Evolutionary conservation across 164 flowering plant genomes (phyloP).

Genomic region (Berberis thunbergii): DNA sequence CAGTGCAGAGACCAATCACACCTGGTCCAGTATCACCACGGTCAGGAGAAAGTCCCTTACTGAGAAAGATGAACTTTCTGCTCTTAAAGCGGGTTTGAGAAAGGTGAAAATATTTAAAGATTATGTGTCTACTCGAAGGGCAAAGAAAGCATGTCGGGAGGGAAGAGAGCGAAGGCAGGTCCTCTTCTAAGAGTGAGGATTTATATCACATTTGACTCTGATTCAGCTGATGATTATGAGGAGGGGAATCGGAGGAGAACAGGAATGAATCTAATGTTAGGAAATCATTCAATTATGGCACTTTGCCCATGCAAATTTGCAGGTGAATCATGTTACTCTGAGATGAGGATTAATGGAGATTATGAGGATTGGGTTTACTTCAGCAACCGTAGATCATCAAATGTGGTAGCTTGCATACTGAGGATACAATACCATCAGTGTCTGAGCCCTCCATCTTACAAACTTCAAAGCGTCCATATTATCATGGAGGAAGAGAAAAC

Average conservation of each 20-base stretch:
- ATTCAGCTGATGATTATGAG: conserved; percentile 63
- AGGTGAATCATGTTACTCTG: conserved; percentile 60
- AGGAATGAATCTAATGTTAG: conserved; percentile 48
- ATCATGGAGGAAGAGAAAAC: conserved; percentile 91
- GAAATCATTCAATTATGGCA: conserved; percentile 84
- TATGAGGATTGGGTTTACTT: conserved; percentile 82
- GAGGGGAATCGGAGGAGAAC: conserved; percentile 53
- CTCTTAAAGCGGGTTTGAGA: conserved; percentile 86
- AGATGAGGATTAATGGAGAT: conserved; percentile 34
- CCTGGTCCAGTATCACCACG: conserved; percentile 43
- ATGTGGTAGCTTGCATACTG: conserved; percentile 50
- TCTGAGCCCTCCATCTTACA: conserved; percentile 37
- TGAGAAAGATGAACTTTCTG: conserved; percentile 89
- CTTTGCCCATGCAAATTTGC: conserved; percentile 79
- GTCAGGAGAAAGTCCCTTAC: conserved; percentile 27
- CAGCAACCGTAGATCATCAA: conserved; percentile 66
- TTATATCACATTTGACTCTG: conserved; percentile 72
- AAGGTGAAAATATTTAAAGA: conserved; percentile 83
- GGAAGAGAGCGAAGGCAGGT: conserved; percentile 71
- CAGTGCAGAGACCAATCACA: conserved; percentile 39
- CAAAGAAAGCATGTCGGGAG: conserved; percentile 60
- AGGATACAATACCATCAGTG: conserved; percentile 34
- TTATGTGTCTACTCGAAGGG: conserved; percentile 64
- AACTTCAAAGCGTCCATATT: conserved; percentile 68
- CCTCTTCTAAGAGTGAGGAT: conserved; percentile 67